phyloP scores from a whole-genome alignment of 2,329 filamentous ascomycete species.

The Sclerotinia trifoliorum region DNA sequence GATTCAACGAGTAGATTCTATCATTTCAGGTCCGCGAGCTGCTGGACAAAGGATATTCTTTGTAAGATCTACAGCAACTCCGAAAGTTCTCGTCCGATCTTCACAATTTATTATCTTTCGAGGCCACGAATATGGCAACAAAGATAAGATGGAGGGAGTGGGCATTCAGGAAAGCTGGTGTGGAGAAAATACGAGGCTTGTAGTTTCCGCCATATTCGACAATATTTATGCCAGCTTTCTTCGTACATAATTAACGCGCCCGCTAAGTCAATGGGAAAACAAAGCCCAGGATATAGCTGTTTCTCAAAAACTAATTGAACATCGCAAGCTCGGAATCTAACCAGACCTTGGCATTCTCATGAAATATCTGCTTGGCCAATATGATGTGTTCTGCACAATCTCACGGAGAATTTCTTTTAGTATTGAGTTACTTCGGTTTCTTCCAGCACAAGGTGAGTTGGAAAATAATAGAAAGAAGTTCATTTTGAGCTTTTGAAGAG shows the following conservation, averaged over 20 bases:
- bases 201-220: background rate
- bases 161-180: background rate
- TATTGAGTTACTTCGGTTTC: background rate
- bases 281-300: background rate
- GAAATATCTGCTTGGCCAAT: background rate
- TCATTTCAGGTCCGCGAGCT: background rate
- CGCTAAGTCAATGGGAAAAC: too few relatives aligned
- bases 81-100: too few relatives aligned
- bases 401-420: background rate
- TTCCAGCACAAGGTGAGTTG: rapidly evolving
- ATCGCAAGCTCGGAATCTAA: background rate
- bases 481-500: too few relatives aligned
- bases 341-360: background rate
- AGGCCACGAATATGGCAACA: too few relatives aligned
- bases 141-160: background rate
- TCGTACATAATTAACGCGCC: too few relatives aligned
- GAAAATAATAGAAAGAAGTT: too few relatives aligned
- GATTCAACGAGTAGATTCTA: background rate
- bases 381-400: background rate
- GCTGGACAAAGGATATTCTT: background rate
- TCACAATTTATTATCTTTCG: background rate
- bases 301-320: background rate
- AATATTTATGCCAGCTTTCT: too few relatives aligned
- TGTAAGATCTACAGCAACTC: background rate
- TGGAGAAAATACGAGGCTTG: background rate